A percentile compares a stretch with the other conserved stretches of the same genome.
Evolutionary conservation across 2,329 filamentous ascomycete species (phyloP).

Genomic region (Dactylellina sp.): DNA sequence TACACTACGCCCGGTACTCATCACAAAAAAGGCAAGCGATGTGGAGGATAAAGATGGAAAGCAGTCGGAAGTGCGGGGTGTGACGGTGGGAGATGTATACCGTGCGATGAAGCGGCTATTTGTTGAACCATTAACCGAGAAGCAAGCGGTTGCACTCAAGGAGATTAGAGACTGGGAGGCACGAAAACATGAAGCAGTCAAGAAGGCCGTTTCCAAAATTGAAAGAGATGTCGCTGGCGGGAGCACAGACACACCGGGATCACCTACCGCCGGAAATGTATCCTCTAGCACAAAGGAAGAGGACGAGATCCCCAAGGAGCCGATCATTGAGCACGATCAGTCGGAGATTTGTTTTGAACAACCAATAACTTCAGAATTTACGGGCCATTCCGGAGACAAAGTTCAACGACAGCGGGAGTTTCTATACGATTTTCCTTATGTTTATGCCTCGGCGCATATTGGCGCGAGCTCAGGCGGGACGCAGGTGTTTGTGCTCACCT

Average conservation of each 20-base stretch:
- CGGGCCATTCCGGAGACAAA: constrained; percentile 22
- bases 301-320: constrained; percentile 32
- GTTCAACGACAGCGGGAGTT: constrained; percentile 43
- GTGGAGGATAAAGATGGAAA: not conserved
- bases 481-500: constrained; percentile 46
- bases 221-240: constrained; percentile 13
- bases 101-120: constrained; percentile 43
- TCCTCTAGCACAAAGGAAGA: no score
- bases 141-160: constrained; percentile 27
- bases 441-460: constrained; percentile 48
- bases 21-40: constrained; percentile 9
- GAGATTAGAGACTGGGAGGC: constrained; percentile 48
- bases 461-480: constrained; percentile 3
- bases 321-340: constrained; percentile 44
- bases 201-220: constrained; percentile 27
- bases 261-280: no score
- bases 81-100: constrained; percentile 50
- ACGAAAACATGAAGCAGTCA: constrained; percentile 44
- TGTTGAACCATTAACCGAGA: constrained; percentile 39
- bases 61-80: not conserved
- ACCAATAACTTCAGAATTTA: constrained; percentile 20
- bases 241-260: not conserved
- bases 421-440: constrained; percentile 51
- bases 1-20: constrained; percentile 33
- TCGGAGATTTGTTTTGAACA: constrained; percentile 34